Conservation (phyloP, 2,329 filamentous ascomycete species). For the Colletotrichum horii region DNA sequence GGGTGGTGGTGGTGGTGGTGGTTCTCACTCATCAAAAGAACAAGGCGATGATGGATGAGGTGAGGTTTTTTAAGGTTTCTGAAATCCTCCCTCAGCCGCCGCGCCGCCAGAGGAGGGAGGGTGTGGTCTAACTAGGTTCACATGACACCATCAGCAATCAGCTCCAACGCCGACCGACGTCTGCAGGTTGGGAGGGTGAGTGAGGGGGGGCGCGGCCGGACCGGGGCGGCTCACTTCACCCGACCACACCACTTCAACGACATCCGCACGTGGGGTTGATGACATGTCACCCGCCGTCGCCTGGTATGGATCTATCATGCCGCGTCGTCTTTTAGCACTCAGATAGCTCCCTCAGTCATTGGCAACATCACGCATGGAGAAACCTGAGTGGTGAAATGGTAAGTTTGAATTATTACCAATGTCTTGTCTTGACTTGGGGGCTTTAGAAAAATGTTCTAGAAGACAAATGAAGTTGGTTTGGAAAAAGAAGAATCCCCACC, state of each 20-base stretch:
- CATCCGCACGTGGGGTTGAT: background rate
- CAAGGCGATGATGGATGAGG: background rate
- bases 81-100: background rate
- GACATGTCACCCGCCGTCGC: background rate
- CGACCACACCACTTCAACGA: background rate
- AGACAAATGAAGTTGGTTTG: background rate
- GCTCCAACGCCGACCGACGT: background rate
- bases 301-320: background rate
- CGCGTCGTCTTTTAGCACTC: background rate
- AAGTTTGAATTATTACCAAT: conserved; percentile 7
- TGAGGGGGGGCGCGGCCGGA: background rate
- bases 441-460: background rate
- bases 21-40: background rate
- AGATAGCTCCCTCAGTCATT: background rate
- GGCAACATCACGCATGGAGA: background rate
- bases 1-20: background rate
- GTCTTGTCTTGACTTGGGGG: background rate
- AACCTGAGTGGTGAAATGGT: background rate
- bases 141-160: background rate
- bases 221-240: background rate
- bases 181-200: background rate
- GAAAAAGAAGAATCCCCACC: background rate
- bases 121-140: background rate
- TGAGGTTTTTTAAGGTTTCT: background rate
- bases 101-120: background rate